Evolutionary conservation across 1,284 basidiomycete species (phyloP), one percentile per base, ranked within the genome.

Genomic region (Agroathelia rolfsii): DNA sequence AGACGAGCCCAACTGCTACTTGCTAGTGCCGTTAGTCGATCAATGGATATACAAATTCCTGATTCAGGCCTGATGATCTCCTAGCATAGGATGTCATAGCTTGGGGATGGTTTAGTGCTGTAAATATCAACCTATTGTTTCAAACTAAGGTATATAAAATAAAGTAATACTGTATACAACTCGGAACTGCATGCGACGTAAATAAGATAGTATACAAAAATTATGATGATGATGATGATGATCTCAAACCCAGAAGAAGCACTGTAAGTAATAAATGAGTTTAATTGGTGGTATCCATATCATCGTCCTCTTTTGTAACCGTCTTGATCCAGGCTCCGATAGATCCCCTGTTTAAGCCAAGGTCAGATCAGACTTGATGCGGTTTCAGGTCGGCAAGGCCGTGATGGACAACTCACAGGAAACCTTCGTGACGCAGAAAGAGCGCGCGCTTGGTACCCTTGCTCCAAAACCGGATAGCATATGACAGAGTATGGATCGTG

Each of bases 381-480:
- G 28, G 27, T 30, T 15, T 20, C 28, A 42, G 15, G 24, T 12
- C 21, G 24, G 28, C 14, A 28, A 35, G n/a, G 47, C 7, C 34
- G 33, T 34, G 27, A 24, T 37, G 32, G 10, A 34, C 12, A 36
- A 77, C 92, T 59, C 62, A 95, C 73, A 98, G 61, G 66, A 97
- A 99, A 3, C 95, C 95, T 64, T 99, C 95, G 52, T 99, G 95
- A 41, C 95, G 76, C 36, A 98, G 66, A 68, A 98, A 99, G 47
- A 95, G 72, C 26, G 95, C 95, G 21, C 89, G 77, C 60, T 97
- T 98, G 17, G 83, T 93, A 1, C 95, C 95, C 58, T 95, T 94
- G 51, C 89, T 94, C 95, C 95, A 99, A 67, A 98, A 99, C 22
- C 95, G 83, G 56, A 99, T 98, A 28, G 95, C 95, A 60, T 99